Conservation (phyloP, 164 flowering plant species). For the Paratinospora sagittata region DNA sequence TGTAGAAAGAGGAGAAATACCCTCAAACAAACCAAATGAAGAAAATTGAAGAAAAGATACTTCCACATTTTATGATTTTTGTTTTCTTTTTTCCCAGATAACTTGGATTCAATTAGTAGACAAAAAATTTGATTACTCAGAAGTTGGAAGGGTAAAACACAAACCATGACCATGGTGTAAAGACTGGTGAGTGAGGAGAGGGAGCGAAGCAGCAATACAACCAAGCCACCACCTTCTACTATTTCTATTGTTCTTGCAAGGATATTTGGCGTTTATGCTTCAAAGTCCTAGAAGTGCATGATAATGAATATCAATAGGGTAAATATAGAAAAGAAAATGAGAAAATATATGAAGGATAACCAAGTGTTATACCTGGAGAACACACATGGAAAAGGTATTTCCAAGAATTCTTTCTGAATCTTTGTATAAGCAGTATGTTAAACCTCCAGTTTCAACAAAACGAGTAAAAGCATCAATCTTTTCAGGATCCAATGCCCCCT, state of each 20-base stretch:
- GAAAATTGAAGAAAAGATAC: not conserved
- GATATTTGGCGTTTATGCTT: slow-evolving; percentile 93
- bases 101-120: not conserved
- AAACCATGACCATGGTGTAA: too few relatives aligned
- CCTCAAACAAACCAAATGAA: not conserved
- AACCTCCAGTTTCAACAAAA: slow-evolving; percentile 64
- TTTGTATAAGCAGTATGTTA: slow-evolving; percentile 80
- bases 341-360: not conserved
- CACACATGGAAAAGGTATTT: slow-evolving; percentile 91
- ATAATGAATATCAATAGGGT: not conserved
- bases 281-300: slow-evolving; percentile 64
- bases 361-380: slow-evolving; percentile 61
- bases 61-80: not conserved
- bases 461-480: slow-evolving; percentile 77
- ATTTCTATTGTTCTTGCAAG: slow-evolving; percentile 96
- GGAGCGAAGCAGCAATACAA: slow-evolving; percentile 70
- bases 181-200: slow-evolving; percentile 81
- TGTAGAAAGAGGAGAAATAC: not conserved
- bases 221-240: slow-evolving; percentile 93
- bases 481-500: slow-evolving; percentile 80
- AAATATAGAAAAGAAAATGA: not conserved
- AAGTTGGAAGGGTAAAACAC: slow-evolving; percentile 9
- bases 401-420: too few relatives aligned
- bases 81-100: not conserved
- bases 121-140: not conserved